Base-by-base conservation (phyloP, 345 rosid species). In the Eucalyptus sp. region DNA sequence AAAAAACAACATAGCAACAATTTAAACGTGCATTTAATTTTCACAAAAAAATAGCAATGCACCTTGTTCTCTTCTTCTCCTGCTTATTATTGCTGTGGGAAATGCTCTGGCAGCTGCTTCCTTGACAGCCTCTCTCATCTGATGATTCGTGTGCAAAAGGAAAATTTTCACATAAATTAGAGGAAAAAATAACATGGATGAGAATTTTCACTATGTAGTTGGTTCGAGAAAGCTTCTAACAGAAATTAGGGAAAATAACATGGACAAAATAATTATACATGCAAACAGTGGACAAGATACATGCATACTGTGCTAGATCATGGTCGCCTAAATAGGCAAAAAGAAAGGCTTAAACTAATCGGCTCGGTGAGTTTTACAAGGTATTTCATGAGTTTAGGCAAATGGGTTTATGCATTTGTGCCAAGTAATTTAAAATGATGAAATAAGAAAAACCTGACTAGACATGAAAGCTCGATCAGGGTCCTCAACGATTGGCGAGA, bases 381-480 rank as follows among this genome's bases (percentile, higher is more conserved):
- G 48, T 10, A 41, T 71, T 18, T 71, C 84, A 41, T 41, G 84
- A 76, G 4, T 41, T 20, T 44, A 41, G 14, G 13, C 24, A 13
- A 13, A 44, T 22, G 27, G 84, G 84, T 5, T 20, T 76, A 12
- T 41, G 48, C 15, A 24, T 37, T 5, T 41, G 48, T 41, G 29
- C 29, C 84, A 22, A 76, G 13, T 76, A 41, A 68, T 7, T 71
- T 41, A 11, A 50, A 51, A 24, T 25, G 83, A 10, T 10, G 37
- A 29, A 43, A 43, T 62, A 87, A 83, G 80, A 8, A 90, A 89
- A 86, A 97, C 99, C 96, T 98, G 96, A 62, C 86, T 92, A 50
- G 99, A 92, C 95, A 98, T 97, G 95, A 94, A 96, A 87, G 99
- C 99, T 93, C 92, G 93, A 90, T 98, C 99, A 48, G 99, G 99